Evolutionary conservation across 2,329 filamentous ascomycete genomes (phyloP), one percentile per base, ranked within the genome.

Genomic region (Pezicula rhizophila): DNA sequence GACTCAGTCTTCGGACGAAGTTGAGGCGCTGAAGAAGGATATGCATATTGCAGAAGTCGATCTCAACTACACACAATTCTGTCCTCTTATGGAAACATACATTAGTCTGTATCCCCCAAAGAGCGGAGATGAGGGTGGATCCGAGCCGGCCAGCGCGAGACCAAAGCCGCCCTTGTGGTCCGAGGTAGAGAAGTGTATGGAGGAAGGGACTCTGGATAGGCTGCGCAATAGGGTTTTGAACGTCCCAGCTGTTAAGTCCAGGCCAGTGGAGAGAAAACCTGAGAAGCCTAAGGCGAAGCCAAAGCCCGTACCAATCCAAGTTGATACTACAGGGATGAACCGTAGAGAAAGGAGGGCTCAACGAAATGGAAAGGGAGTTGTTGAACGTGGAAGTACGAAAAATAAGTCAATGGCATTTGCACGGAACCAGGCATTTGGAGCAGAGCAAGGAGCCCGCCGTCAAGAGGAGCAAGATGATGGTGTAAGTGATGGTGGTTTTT

Each of bases 21-120:
- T 69, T 33, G 70, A 74, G 45, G 66, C 66, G 47, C 64, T 87
- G 43, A 70, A 78, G 57, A 66, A 66, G 6, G 74, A 82, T 51
- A 70, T 87, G n/a, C 84, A 88, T 62, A 72, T 80, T 20, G 80
- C 81, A 23, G 78, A 90, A 61, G 79, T 91, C 11, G 87, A 92
- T 61, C 71, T 87, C 53, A 82, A 87, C 58, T 93, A 93, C 62
- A 80, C 87, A 1, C 76, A 80, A 46, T 85, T 84, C 66, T 87
- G 80, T 53, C 88, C 88, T 1, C 78, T 87, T 40, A 73, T 83
- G 59, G 81, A 87, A 64, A 72, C 76, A 18, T 93, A 93, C 66
- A 74, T 87, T 55, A 81, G 79, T 57, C 63, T 85, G 14, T 85
- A 83, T 56, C 71, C 77, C 11, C 66, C 65, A 15, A 62, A 2